A percentile compares a stretch with the other conserved stretches of the same genome.
Conservation (phyloP, 306 rosid genomes). For the Adenanthera pavonina region DNA sequence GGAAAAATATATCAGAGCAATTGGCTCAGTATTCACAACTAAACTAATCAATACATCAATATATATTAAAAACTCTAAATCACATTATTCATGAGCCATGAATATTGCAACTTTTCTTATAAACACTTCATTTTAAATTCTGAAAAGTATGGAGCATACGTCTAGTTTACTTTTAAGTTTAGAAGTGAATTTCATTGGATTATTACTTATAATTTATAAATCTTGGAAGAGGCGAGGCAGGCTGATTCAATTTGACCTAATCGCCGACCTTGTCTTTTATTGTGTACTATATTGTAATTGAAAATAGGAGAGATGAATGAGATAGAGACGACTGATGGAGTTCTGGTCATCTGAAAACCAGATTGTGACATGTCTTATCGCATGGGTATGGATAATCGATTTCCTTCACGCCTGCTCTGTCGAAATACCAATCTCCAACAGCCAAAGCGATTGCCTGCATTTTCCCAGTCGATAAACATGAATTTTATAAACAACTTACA, state of each 20-base stretch:
- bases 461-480: slow-evolving; percentile 13
- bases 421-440: slow-evolving; percentile 95
- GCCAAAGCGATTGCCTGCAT: slow-evolving; percentile 85
- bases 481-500: slow-evolving; percentile 20
- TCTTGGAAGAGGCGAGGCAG: slow-evolving; percentile 1
- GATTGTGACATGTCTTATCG: slow-evolving; percentile 86
- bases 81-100: too few relatives aligned
- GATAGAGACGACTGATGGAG: slow-evolving; percentile 33
- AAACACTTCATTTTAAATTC: too few relatives aligned
- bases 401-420: slow-evolving; percentile 66
- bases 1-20: background rate
- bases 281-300: slow-evolving; percentile 44
- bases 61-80: too few relatives aligned
- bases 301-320: slow-evolving; percentile 17
- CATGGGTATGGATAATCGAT: slow-evolving; percentile 95
- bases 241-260: slow-evolving; percentile 40
- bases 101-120: too few relatives aligned
- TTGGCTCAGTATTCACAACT: slow-evolving; percentile 15
- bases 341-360: slow-evolving; percentile 58
- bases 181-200: slow-evolving; percentile 26
- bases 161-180: background rate
- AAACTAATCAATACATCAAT: too few relatives aligned
- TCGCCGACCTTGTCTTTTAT: slow-evolving; percentile 45
- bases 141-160: too few relatives aligned
- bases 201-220: background rate